Conservation (phyloP, 2,329 filamentous ascomycete species). For the Phaeoacremonium minimum region DNA sequence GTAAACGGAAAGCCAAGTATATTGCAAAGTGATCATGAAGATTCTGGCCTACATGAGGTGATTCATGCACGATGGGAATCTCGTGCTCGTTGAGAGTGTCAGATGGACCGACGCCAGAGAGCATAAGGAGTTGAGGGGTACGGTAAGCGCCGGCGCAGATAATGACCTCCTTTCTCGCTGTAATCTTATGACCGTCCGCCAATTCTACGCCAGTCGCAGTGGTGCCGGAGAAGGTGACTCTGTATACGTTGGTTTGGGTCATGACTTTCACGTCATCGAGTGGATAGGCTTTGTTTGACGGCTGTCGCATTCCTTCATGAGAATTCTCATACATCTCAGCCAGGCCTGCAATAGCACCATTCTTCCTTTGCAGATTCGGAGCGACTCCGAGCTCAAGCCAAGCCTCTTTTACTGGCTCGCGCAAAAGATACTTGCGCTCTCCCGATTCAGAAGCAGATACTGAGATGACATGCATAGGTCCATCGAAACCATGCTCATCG, state of each 20-base stretch:
- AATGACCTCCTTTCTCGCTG: slow-evolving; percentile 26
- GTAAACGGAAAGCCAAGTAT: slow-evolving; percentile 3
- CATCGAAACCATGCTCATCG: slow-evolving; percentile 31
- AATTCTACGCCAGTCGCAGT: slow-evolving; percentile 20
- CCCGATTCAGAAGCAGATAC: slow-evolving; percentile 14
- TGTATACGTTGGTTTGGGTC: slow-evolving; percentile 15
- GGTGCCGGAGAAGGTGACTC: slow-evolving; percentile 9
- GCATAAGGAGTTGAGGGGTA: slow-evolving; percentile 29
- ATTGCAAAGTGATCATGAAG: slow-evolving; percentile 42
- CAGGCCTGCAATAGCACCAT: slow-evolving; percentile 25
- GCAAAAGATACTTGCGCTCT: slow-evolving; percentile 31
- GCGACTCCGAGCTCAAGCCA: slow-evolving; percentile 35
- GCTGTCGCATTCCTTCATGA: slow-evolving; percentile 13
- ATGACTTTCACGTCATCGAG: slow-evolving; percentile 19
- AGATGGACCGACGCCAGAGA: slow-evolving; percentile 29
- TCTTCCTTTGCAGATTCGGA: slow-evolving; percentile 19
- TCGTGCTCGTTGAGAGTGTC: slow-evolving; percentile 9
- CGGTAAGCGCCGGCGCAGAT: slow-evolving; percentile 28
- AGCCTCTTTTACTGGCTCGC: slow-evolving; percentile 24
- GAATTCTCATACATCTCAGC: slow-evolving; percentile 20
- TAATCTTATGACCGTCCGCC: slow-evolving; percentile 18
- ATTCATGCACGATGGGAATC: slow-evolving; percentile 43
- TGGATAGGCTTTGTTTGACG: slow-evolving; percentile 16
- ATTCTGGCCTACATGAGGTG: slow-evolving; percentile 53
- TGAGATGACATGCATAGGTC: slow-evolving; percentile 26